Conservation (phyloP, 768 basidiomycete species). For the Sutorius australiensis region DNA sequence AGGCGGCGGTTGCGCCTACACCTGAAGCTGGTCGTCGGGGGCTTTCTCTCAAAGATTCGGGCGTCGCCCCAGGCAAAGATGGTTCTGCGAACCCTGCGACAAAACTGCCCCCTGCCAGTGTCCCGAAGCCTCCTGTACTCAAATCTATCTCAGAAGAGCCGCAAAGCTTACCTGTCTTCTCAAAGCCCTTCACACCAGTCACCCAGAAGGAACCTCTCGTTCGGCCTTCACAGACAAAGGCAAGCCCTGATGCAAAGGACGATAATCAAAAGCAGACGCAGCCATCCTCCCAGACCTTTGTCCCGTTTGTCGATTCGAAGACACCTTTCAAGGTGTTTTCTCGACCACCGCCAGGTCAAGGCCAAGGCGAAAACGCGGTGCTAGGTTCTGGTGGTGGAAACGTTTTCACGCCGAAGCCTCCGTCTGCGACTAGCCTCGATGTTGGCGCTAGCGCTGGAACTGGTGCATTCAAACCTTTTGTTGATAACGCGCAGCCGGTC, state of each 20-base stretch:
- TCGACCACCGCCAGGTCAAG: conserved; percentile 48
- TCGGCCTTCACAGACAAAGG: conserved; percentile 22
- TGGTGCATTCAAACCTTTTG: conserved; percentile 38
- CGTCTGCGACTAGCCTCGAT: conserved; percentile 9
- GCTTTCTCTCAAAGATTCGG: conserved; percentile 50
- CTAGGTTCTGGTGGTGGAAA: conserved; percentile 17
- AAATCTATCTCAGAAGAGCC: conserved; percentile 36
- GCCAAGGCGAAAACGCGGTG: conserved; percentile 38
- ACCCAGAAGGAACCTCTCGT: conserved; percentile 36
- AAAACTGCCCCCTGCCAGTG: conserved; percentile 28
- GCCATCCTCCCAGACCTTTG: conserved; percentile 35
- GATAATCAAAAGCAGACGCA: conserved; percentile 16
- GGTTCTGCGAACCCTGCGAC: conserved; percentile 13
- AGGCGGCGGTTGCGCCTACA: conserved; percentile 35
- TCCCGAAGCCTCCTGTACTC: conserved; percentile 25
- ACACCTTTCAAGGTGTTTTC: conserved; percentile 64
- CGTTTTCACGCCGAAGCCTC: conserved; percentile 46
- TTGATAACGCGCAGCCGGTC: conserved; percentile 20
- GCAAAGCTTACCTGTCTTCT: conserved; percentile 43
- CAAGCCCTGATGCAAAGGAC: conserved; percentile 15
- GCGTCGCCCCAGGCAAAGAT: conserved; percentile 13
- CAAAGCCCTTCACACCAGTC: conserved; percentile 63
- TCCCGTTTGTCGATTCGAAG: conserved; percentile 38
- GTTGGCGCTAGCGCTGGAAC: conserved; percentile 2
- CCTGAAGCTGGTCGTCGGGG: conserved; percentile 36